Percentiles rank a stretch among this genome's conserved stretches.
Evolutionary conservation across 495 filamentous ascomycete species (phyloP).

Genomic region (Arthonia radiata): DNA sequence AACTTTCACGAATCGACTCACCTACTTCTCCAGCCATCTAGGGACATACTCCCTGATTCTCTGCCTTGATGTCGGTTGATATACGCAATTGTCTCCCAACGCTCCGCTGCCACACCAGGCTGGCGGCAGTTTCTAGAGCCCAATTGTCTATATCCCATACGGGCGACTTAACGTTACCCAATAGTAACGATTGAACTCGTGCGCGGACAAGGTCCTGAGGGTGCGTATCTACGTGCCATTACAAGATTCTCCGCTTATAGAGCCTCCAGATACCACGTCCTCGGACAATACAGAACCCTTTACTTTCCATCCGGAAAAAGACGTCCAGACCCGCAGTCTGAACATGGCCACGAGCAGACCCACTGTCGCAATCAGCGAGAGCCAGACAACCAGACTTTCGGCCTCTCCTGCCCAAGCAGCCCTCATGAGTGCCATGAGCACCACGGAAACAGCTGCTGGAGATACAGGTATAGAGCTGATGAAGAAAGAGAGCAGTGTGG

Average conservation of each 20-base stretch:
- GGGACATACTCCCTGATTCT: too few relatives aligned
- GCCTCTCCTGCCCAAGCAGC: slow-evolving; percentile 5
- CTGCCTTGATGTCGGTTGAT: slow-evolving; percentile 54
- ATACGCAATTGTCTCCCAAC: slow-evolving; percentile 41
- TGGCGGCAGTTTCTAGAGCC: slow-evolving; percentile 45
- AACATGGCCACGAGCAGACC: slow-evolving; percentile 18
- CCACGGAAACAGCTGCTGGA: slow-evolving; percentile 2
- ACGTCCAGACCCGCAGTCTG: slow-evolving; percentile 2
- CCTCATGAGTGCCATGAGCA: background rate
- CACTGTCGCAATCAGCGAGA: slow-evolving; percentile 12
- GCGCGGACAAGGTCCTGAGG: slow-evolving; percentile 18
- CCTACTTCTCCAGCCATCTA: too few relatives aligned
- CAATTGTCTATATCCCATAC: slow-evolving; percentile 49
- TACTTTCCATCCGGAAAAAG: background rate
- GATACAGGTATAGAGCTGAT: slow-evolving; percentile 6
- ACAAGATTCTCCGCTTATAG: slow-evolving; percentile 8
- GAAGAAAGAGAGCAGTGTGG: slow-evolving; percentile 3
- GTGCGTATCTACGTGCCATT: slow-evolving; percentile 4
- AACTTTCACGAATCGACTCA: too few relatives aligned
- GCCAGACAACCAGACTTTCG: slow-evolving; percentile 3
- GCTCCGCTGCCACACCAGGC: slow-evolving; percentile 42
- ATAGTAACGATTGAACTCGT: slow-evolving; percentile 7
- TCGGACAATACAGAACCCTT: slow-evolving; percentile 8
- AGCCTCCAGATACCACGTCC: slow-evolving; percentile 9
- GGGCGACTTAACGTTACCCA: slow-evolving; percentile 27